phyloP scores from a whole-genome alignment of 1,284 basidiomycete genomes.

The Ceratobasidium sp. region DNA sequence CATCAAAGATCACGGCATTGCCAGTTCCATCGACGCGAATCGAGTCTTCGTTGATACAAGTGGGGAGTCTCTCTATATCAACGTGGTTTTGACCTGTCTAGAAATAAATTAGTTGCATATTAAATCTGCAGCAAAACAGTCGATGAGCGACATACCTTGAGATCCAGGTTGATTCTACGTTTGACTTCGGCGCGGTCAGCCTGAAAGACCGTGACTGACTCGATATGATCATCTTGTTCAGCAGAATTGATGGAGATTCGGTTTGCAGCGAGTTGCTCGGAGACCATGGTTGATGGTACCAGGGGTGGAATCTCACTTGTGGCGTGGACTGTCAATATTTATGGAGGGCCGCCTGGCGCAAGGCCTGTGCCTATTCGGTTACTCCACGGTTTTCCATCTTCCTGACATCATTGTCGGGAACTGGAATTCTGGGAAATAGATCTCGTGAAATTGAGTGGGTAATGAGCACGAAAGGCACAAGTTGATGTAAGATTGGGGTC shows the following conservation, averaged over 20 bases:
- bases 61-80: constrained; percentile 44
- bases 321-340: neutral
- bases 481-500: too few species aligned
- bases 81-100: constrained; percentile 46
- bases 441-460: neutral
- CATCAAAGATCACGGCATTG: constrained; percentile 45
- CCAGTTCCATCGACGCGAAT: constrained; percentile 47
- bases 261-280: neutral
- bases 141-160: neutral
- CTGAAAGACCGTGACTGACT: constrained; percentile 20
- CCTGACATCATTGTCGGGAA: neutral
- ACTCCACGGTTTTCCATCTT: neutral
- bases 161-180: constrained; percentile 7
- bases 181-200: constrained; percentile 25
- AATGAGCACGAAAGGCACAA: neutral
- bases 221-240: constrained; percentile 30
- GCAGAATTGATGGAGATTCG: constrained; percentile 20
- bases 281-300: neutral
- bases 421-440: neutral
- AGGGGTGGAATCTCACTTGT: neutral
- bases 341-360: neutral
- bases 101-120: neutral
- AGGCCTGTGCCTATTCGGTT: neutral
- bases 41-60: constrained; percentile 44
- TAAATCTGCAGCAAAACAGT: neutral